Conservation (phyloP, 208 protist species). For the Trypanosoma theileri region DNA sequence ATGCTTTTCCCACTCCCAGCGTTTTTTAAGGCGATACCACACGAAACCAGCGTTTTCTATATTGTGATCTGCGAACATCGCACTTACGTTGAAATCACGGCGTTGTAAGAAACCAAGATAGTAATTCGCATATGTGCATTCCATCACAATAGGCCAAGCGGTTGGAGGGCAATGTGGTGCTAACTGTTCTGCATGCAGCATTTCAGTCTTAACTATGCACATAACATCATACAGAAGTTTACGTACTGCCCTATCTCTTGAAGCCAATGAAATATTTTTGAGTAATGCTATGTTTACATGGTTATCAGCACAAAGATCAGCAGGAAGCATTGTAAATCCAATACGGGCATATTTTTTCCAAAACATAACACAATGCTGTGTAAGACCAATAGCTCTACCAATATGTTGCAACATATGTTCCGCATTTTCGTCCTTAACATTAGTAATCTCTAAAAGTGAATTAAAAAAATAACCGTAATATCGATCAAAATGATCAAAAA, state of each 20-base stretch:
- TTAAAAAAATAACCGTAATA: conserved; percentile 92
- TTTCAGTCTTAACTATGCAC: conserved; percentile 83
- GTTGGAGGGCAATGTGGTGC: conserved; percentile 60
- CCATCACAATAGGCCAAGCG: conserved; percentile 85
- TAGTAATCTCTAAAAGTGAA: conserved; percentile 75
- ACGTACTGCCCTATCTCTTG: conserved; percentile 74
- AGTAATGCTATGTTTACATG: conserved; percentile 85
- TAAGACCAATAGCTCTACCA: conserved; percentile 77
- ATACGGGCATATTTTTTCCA: conserved; percentile 91
- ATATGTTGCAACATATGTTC: conserved; percentile 88
- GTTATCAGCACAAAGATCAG: conserved; percentile 87
- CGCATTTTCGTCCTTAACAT: conserved; percentile 78
- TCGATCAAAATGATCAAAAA: conserved; percentile 91
- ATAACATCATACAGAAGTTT: conserved; percentile 82
- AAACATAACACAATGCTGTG: conserved; percentile 89
- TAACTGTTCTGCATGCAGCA: conserved; percentile 77
- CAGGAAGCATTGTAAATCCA: conserved; percentile 87
- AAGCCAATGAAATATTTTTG: conserved; percentile 81
- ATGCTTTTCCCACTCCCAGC: conserved; percentile 75
- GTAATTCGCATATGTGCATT: conserved; percentile 87
- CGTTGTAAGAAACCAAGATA: conserved; percentile 86
- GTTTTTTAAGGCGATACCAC: conserved; percentile 86
- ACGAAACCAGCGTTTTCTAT: conserved; percentile 81
- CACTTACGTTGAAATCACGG: conserved; percentile 84
- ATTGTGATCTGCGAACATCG: conserved; percentile 87